phyloP scores from a whole-genome alignment of 495 filamentous ascomycete genomes.

The Parathielavia hyrcaniae region DNA sequence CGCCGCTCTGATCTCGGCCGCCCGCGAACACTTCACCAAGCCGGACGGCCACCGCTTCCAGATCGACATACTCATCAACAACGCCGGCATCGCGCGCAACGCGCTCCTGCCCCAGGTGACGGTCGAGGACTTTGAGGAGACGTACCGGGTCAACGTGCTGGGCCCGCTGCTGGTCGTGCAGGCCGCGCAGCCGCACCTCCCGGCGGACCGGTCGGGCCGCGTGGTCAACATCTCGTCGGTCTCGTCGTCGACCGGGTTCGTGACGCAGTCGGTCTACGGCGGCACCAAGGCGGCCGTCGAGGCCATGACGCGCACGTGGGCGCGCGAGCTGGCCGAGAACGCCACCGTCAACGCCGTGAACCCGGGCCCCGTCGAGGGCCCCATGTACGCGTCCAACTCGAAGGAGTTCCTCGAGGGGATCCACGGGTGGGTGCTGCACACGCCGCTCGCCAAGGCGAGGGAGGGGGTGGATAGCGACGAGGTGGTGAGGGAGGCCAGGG shows the following conservation, averaged over 20 bases:
- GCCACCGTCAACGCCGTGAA: conserved; percentile 84
- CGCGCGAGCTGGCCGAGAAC: conserved; percentile 68
- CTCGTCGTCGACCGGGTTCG: conserved; percentile 60
- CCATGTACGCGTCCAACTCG: conserved; percentile 50
- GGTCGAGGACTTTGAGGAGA: conserved; percentile 57
- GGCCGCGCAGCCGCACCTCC: conserved; percentile 63
- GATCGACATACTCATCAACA: conserved; percentile 86
- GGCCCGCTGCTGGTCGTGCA: conserved; percentile 77
- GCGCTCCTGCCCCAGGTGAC: conserved; percentile 52
- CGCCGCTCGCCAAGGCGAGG: conserved; percentile 55
- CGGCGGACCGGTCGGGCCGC: conserved; percentile 65
- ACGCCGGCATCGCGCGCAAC: conserved; percentile 67
- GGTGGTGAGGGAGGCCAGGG: conserved; percentile 49
- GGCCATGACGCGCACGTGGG: conserved; percentile 88
- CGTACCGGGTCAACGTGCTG: conserved; percentile 78
- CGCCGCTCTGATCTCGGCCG: conserved; percentile 31
- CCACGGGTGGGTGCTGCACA: conserved; percentile 55
- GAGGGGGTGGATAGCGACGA: conserved; percentile 56
- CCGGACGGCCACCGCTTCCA: conserved; percentile 43
- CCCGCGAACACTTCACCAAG: conserved; percentile 28
- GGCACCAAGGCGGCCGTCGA: conserved; percentile 87
- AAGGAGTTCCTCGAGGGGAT: conserved; percentile 39
- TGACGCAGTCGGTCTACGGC: conserved; percentile 70
- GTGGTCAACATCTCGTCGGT: conserved; percentile 75
- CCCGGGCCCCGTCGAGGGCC: conserved; percentile 78